Evolutionary conservation across 1,284 basidiomycete species (phyloP).

Genomic region (Amylostereum areolatum): DNA sequence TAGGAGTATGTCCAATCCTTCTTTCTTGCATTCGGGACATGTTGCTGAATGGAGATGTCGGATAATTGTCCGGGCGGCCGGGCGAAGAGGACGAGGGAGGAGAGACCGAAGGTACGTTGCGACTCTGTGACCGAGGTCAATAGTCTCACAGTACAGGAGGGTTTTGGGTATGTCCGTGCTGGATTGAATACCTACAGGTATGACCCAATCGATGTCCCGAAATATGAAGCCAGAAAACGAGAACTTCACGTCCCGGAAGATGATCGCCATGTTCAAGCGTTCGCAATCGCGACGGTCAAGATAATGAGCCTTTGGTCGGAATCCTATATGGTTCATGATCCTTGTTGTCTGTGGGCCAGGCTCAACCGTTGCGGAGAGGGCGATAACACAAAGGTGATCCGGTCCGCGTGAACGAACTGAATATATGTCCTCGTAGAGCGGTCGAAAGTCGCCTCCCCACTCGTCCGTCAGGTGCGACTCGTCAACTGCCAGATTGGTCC

Average conservation of each 20-base stretch:
- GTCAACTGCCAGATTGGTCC: slow-evolving; percentile 2
- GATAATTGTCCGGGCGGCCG: not conserved
- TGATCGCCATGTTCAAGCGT: slow-evolving; percentile 9
- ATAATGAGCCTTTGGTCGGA: slow-evolving; percentile 1
- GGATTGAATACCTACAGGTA: slow-evolving; percentile 2
- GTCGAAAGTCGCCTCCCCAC: slow-evolving; percentile 9
- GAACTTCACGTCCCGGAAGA: slow-evolving; percentile 6
- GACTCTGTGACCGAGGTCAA: slow-evolving; percentile 9
- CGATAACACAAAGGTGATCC: not conserved
- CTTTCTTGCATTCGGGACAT: slow-evolving; percentile 10
- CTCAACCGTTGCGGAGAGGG: slow-evolving; percentile 9
- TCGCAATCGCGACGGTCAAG: slow-evolving; percentile 11
- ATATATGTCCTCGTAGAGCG: slow-evolving; percentile 4
- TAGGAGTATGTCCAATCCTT: slow-evolving; percentile 2
- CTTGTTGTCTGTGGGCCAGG: slow-evolving; percentile 4
- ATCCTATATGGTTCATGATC: slow-evolving; percentile 2
- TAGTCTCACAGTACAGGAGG: slow-evolving; percentile 10
- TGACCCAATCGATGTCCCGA: slow-evolving; percentile 9
- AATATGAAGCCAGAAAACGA: slow-evolving; percentile 4
- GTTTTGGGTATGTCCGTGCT: slow-evolving; percentile 7
- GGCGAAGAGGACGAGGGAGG: not conserved
- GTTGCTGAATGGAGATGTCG: slow-evolving; percentile 11
- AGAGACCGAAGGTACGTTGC: slow-evolving; percentile 8
- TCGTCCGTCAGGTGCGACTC: slow-evolving; percentile 10
- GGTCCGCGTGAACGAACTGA: slow-evolving; percentile 2